phyloP scores from a whole-genome alignment of 495 filamentous ascomycete genomes.

The Penicillium paxilli region DNA sequence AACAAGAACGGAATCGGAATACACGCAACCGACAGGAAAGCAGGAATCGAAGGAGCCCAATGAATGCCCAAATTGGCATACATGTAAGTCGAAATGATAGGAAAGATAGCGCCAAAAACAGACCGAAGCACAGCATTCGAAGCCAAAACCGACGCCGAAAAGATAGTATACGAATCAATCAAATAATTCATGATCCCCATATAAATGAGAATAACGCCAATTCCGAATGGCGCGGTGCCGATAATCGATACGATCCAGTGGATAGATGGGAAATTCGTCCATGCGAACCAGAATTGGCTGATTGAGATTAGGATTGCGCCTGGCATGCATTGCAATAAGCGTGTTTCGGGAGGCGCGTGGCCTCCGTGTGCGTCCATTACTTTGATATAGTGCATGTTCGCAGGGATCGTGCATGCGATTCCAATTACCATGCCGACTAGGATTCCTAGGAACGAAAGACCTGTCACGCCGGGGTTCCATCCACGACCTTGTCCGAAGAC shows the following conservation, averaged over 20 bases:
- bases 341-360: constrained; percentile 19
- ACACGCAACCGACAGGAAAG: constrained; percentile 64
- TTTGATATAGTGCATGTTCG: constrained; percentile 23
- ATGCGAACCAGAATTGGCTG: constrained; percentile 54
- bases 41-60: constrained; percentile 69
- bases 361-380: constrained; percentile 29
- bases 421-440: constrained; percentile 66
- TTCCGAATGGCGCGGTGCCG: constrained; percentile 59
- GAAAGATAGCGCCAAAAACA: constrained; percentile 69
- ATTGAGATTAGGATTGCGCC: constrained; percentile 1
- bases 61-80: constrained; percentile 66
- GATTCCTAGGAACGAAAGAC: constrained; percentile 69
- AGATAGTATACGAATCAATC: constrained; percentile 70
- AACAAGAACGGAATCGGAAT: constrained; percentile 70
- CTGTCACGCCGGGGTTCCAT: constrained; percentile 21
- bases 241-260: constrained; percentile 56
- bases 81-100: constrained; percentile 68
- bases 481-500: constrained; percentile 1
- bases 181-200: constrained; percentile 66
- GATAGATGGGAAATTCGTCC: constrained; percentile 18
- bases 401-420: constrained; percentile 24
- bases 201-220: constrained; percentile 64
- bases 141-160: constrained; percentile 68
- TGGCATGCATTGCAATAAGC: constrained; percentile 14
- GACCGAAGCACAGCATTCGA: constrained; percentile 62